Conservation (phyloP, 768 basidiomycete genomes). For the Podaxis pistillaris region DNA sequence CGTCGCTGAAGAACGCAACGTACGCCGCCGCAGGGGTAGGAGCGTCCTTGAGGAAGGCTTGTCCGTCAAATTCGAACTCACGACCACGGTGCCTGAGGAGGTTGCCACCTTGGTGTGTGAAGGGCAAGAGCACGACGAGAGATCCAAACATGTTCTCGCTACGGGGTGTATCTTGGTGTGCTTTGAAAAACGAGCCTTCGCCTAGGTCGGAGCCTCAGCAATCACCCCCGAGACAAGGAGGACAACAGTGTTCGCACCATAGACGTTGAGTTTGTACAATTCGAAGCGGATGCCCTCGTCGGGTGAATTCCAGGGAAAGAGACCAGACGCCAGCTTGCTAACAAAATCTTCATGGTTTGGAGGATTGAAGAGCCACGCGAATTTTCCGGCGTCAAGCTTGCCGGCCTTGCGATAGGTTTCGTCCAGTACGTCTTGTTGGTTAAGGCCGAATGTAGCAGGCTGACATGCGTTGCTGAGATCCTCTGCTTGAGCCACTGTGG, state of each 20-base stretch:
- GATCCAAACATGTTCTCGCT: background rate
- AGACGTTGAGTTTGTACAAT: background rate
- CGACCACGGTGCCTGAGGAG: background rate
- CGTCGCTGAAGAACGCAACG: constrained; percentile 35
- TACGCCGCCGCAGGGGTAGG: constrained; percentile 19
- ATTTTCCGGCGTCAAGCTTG: background rate
- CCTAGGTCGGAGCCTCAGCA: background rate
- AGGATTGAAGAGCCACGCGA: background rate
- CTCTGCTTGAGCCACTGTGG: background rate
- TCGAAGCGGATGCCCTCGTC: background rate
- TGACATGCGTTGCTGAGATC: background rate
- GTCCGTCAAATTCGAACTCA: background rate
- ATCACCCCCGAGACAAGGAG: background rate
- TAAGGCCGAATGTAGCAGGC: background rate
- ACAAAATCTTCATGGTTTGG: background rate
- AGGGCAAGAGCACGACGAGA: background rate
- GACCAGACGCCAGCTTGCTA: background rate
- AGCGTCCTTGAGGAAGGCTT: background rate
- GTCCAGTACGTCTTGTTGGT: background rate
- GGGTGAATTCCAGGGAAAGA: background rate
- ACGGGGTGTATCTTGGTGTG: background rate
- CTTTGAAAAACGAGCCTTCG: background rate
- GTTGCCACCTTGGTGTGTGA: background rate
- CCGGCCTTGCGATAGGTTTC: background rate
- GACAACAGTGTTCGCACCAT: background rate